Conservation (phyloP, 768 basidiomycete genomes). For the Kwoniella bestiolae region DNA sequence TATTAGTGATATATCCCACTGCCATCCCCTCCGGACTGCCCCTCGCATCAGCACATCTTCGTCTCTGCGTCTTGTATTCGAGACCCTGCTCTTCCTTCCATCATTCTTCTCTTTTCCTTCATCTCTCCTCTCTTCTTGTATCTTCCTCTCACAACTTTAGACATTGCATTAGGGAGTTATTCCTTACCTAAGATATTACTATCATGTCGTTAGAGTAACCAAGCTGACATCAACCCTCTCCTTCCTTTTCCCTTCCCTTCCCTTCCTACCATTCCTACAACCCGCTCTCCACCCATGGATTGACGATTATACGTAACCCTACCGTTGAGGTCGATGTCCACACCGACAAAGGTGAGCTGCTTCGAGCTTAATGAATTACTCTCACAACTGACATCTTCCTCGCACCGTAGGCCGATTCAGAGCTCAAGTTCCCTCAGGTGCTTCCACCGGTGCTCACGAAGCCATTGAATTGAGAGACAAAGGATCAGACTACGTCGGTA, state of each 20-base stretch:
- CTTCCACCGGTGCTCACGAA: slow-evolving; percentile 97
- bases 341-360: slow-evolving; percentile 76
- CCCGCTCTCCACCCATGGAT: not conserved
- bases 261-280: not conserved
- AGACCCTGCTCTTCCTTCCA: not conserved
- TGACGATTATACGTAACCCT: slow-evolving; percentile 51
- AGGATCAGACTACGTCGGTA: slow-evolving; percentile 95
- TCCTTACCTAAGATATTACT: too few species aligned
- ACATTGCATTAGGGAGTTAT: not conserved
- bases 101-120: not conserved
- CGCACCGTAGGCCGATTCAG: slow-evolving; percentile 76
- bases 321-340: slow-evolving; percentile 91
- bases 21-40: not conserved
- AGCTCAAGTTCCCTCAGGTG: slow-evolving; percentile 94
- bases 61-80: not conserved
- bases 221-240: slow-evolving; percentile 14
- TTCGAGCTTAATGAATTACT: not conserved
- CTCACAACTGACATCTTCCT: not conserved
- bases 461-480: slow-evolving; percentile 98
- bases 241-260: slow-evolving; percentile 4
- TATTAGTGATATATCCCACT: not conserved
- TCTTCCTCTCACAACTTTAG: too few species aligned
- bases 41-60: too few species aligned
- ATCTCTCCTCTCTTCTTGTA: not conserved
- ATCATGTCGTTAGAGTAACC: not conserved